Evolutionary conservation across 257 asterid species (phyloP).

Genomic region (Solanum paucissectum): DNA sequence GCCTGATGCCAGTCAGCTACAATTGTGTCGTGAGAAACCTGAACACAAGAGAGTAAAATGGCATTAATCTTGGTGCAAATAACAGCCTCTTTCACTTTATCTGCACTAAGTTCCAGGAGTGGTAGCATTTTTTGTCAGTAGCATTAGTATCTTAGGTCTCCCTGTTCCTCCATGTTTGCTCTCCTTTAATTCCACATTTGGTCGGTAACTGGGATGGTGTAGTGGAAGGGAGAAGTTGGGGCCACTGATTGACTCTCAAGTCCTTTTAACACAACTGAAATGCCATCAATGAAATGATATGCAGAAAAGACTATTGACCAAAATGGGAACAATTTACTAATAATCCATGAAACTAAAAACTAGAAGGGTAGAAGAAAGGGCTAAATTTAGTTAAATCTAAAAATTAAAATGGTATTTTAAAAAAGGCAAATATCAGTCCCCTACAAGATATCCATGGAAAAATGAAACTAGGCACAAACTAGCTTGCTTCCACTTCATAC

Average conservation of each 20-base stretch:
- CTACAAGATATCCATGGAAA: background rate
- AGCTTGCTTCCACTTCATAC: background rate
- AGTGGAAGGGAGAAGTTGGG: background rate
- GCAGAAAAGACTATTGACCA: background rate
- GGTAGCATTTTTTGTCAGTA: background rate
- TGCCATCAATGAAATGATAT: background rate
- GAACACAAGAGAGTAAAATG: conserved; percentile 20
- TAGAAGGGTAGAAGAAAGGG: background rate
- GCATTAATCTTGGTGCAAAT: conserved; percentile 1
- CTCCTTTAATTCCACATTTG: background rate
- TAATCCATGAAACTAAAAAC: background rate
- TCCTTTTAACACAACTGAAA: background rate
- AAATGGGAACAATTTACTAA: background rate
- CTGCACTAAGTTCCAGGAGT: background rate
- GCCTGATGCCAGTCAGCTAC: conserved; percentile 91
- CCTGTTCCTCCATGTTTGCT: background rate
- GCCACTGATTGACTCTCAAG: background rate
- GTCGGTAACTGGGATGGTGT: background rate
- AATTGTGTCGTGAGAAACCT: conserved; percentile 83
- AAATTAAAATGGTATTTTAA: background rate
- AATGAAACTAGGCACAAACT: background rate
- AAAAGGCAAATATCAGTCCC: background rate
- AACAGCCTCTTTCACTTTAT: background rate
- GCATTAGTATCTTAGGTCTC: background rate
- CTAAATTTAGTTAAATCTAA: background rate